These are phyloP conservation scores for Phytophthora hibernalis DNA, from an alignment of 352 stramenopile species.

Conservation along the genomic window DNA sequence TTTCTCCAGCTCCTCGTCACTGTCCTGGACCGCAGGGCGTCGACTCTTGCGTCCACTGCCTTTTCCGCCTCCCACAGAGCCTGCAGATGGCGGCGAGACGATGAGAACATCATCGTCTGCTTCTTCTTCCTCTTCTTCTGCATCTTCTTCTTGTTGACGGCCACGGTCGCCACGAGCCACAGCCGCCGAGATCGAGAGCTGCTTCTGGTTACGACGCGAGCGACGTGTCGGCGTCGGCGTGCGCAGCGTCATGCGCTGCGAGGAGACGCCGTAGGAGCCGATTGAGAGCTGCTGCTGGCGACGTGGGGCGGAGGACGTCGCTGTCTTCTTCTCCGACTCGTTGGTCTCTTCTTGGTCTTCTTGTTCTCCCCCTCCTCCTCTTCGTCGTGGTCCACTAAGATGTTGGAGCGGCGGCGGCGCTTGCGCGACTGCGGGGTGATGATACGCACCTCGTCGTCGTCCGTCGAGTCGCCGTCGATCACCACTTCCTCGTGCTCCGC, in stretches of 20 bases:
- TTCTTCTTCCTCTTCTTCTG: conserved; percentile 36
- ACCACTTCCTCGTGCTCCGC: conserved; percentile 68
- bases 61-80: conserved; percentile 35
- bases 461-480: conserved; percentile 75
- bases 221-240: conserved; percentile 25
- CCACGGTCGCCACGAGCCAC: conserved; percentile 35
- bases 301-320: conserved; percentile 3
- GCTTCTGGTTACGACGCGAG: conserved; percentile 34
- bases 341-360: conserved; percentile 29
- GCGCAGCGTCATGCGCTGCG: conserved; percentile 34
- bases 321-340: conserved; percentile 2
- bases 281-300: conserved; percentile 35
- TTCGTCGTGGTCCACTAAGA: conserved; percentile 67
- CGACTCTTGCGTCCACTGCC: conserved; percentile 32
- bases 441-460: conserved; percentile 67
- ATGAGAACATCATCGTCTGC: conserved; percentile 72
- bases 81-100: conserved; percentile 43
- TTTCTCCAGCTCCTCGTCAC: conserved; percentile 58
- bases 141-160: conserved; percentile 16
- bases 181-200: conserved; percentile 39
- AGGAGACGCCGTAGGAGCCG: conserved; percentile 17
- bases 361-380: conserved; percentile 36
- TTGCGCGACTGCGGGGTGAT: conserved; percentile 70
- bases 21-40: conserved; percentile 58
- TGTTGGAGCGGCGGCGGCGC: conserved; percentile 59